Evolutionary conservation across 2,329 filamentous ascomycete species (phyloP).

Genomic region (Alternaria gaisen): DNA sequence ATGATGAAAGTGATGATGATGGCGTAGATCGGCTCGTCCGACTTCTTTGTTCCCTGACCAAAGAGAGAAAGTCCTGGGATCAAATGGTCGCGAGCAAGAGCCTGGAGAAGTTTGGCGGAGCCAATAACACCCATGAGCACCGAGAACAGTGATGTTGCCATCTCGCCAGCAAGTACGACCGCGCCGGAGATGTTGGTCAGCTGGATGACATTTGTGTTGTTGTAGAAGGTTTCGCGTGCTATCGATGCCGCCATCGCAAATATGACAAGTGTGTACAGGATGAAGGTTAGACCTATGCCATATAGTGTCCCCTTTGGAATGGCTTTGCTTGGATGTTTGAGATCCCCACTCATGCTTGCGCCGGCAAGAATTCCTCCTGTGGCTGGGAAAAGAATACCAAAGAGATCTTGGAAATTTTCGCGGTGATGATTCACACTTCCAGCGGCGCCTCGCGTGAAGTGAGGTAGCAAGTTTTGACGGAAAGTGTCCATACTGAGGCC

Average conservation of each 20-base stretch:
- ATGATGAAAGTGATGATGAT: conserved; percentile 79
- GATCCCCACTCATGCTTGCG: conserved; percentile 88
- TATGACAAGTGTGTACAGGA: conserved; percentile 79
- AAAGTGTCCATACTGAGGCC: conserved; percentile 77
- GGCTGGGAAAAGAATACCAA: conserved; percentile 84
- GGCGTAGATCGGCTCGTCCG: conserved; percentile 79
- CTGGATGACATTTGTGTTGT: conserved; percentile 81
- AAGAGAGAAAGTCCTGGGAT: conserved; percentile 80
- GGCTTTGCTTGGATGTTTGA: conserved; percentile 81
- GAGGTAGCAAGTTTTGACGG: conserved; percentile 75
- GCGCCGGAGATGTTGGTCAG: conserved; percentile 79
- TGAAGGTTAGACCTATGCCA: conserved; percentile 77
- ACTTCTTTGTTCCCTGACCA: conserved; percentile 73
- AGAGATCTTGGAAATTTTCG: conserved; percentile 80
- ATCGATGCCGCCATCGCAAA: conserved; percentile 80
- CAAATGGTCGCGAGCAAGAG: conserved; percentile 79
- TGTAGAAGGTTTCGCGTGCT: conserved; percentile 75
- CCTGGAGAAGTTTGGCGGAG: conserved; percentile 84
- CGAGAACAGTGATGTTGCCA: conserved; percentile 84
- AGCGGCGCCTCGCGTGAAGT: conserved; percentile 68
- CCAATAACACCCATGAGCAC: conserved; percentile 88
- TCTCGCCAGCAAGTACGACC: conserved; percentile 81
- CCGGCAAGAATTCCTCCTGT: conserved; percentile 72
- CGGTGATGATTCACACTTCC: conserved; percentile 69
- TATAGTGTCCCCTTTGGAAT: conserved; percentile 86